Percentiles rank a stretch among this genome's conserved stretches.
phyloP scores from a whole-genome alignment of 495 filamentous ascomycete genomes.

The Penicillium longicatenatum region DNA sequence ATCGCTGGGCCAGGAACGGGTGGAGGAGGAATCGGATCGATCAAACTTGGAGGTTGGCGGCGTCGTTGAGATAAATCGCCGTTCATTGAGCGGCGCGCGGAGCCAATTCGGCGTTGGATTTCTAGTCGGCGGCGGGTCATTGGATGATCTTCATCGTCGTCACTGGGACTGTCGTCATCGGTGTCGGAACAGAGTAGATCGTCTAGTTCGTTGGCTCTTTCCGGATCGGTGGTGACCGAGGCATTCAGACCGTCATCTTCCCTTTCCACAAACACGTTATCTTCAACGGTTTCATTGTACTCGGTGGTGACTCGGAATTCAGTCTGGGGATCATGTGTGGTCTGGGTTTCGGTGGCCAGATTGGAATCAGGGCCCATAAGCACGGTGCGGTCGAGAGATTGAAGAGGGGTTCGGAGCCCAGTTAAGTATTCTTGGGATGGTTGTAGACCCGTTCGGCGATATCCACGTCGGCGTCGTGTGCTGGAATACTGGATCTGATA shows the following conservation, averaged over 20 bases:
- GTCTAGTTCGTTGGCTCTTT: constrained; percentile 32
- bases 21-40: constrained; percentile 27
- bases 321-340: constrained; percentile 24
- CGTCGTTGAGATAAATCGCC: constrained; percentile 22
- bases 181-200: constrained; percentile 49
- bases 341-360: constrained; percentile 26
- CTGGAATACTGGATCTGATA: constrained; percentile 72
- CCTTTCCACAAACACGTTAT: constrained; percentile 29
- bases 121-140: constrained; percentile 33
- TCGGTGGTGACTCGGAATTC: constrained; percentile 55
- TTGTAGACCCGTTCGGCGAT: constrained; percentile 32
- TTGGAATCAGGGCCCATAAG: constrained; percentile 28
- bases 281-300: constrained; percentile 49
- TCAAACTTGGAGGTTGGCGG: constrained; percentile 29
- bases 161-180: constrained; percentile 57
- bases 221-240: constrained; percentile 27
- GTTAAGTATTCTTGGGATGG: constrained; percentile 48
- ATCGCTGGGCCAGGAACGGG: constrained; percentile 1
- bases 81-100: constrained; percentile 25
- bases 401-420: constrained; percentile 38
- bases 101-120: constrained; percentile 26
- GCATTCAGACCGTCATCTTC: constrained; percentile 28
- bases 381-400: constrained; percentile 31
- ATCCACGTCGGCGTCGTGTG: constrained; percentile 28
- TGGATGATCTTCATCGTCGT: constrained; percentile 25